These are phyloP conservation scores for Tripidium arundinaceum DNA, from an alignment of 202 grass and related monocot species.

Conservation along the genomic window DNA sequence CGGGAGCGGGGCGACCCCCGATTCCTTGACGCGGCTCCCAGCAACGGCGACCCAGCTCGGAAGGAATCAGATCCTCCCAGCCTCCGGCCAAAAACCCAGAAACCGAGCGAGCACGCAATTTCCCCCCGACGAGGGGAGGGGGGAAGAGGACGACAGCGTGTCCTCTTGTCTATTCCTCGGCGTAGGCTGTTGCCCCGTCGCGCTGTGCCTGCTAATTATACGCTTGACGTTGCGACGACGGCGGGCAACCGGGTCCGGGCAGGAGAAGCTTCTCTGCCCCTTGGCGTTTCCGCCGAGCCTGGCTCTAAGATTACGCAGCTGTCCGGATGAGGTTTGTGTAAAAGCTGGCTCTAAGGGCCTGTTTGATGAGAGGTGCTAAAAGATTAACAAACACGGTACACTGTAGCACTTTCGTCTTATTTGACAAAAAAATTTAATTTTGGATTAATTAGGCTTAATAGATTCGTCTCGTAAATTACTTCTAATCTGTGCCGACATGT, in stretches of 20 bases:
- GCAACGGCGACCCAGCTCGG: background rate
- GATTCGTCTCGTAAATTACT: no score
- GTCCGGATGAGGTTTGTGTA: background rate
- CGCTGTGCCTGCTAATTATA: constrained; percentile 24
- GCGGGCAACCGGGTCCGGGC: background rate
- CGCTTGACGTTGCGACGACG: background rate
- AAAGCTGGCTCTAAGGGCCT: no score
- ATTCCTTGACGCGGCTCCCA: background rate
- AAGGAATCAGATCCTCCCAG: background rate
- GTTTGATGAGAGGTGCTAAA: no score
- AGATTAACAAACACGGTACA: no score
- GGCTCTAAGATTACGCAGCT: background rate
- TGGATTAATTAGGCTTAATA: no score
- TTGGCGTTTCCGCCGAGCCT: background rate
- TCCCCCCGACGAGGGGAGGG: background rate
- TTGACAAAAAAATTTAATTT: no score
- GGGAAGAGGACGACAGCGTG: background rate
- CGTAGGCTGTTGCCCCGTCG: background rate
- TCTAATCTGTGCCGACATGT: no score
- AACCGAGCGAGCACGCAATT: background rate
- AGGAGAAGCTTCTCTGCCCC: constrained; percentile 19
- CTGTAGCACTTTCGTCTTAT: no score
- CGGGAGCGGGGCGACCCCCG: background rate
- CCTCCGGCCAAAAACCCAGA: constrained; percentile 16
- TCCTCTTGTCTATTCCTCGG: constrained; percentile 19